Base-by-base conservation (phyloP, 768 basidiomycete species). In the Tylopilus vinaceipallidus region DNA sequence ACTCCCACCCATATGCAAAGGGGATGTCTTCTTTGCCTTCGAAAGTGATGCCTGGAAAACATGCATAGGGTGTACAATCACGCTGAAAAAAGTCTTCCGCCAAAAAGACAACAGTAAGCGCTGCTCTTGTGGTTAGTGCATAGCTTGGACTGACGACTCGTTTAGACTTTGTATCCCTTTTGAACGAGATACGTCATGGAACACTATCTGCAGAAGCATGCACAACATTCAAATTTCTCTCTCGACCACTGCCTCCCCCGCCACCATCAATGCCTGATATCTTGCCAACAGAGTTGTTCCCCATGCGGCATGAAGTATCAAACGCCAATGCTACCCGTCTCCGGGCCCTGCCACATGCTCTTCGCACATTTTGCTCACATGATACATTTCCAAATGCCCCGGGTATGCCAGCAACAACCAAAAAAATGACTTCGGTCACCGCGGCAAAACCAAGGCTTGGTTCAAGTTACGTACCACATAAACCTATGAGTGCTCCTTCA, bases 151-250 rank as follows among this genome's bases (percentile, higher is more conserved):
- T 47, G 12, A 3, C 22, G n/a, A 24, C 17, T 22, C 19, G 17
- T 29, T 20, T 54, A 87, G 85, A 72, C 24, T 86, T 91, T 56
- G 76, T 89, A 52, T 75, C 81, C 45, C 79, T 88, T 64, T 67
- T 91, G n/a, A 90, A 90, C 62, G 80, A 86, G 63, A 80, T 88
- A 69, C 79, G 88, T 23, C 79, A 77, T 39, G 88, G 88, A 0
- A 64, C 59, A 4, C 73, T 87, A 23, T 75, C 78, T 0, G 53
- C 65, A 0, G 61, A 69, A 1, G 79, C 81, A 1, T 75, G 78
- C 29, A 50, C 48, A 14, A 72, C 68, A 23, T 86, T 86, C 70
- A 69, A 68, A 27, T 60, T 66, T 4, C 73, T 87, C 6, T 68
- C 73, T 0, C 69, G 57, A 26, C 57, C 42, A 51, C 55, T 67